Percentiles rank a stretch among this genome's conserved stretches.
phyloP scores from a whole-genome alignment of 2,329 filamentous ascomycete species.

The Exophiala mesophila region DNA sequence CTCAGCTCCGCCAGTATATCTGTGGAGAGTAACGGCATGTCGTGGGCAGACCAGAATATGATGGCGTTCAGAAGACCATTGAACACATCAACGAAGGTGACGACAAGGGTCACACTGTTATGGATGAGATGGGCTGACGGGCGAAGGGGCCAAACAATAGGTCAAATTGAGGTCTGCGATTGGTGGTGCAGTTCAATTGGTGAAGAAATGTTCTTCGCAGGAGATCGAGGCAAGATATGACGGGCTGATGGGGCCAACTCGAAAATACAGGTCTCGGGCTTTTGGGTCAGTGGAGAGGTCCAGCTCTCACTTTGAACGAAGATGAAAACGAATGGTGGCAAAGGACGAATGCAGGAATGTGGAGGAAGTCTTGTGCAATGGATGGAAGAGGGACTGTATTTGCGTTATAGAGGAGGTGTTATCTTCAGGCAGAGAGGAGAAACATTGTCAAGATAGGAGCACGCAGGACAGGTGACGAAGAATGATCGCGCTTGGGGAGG shows the following conservation, averaged over 20 bases:
- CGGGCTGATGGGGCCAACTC: slow-evolving; percentile 9
- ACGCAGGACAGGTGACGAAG: slow-evolving; percentile 11
- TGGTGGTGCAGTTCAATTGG: slow-evolving; percentile 16
- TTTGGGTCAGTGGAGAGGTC: slow-evolving; percentile 12
- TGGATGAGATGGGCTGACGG: not conserved
- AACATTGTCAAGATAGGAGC: not conserved
- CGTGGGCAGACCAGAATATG: not conserved
- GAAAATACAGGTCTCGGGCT: slow-evolving; percentile 7
- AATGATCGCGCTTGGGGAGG: slow-evolving; percentile 13
- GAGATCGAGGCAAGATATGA: slow-evolving; percentile 6
- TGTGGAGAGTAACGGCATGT: slow-evolving; percentile 9
- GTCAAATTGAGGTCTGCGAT: slow-evolving; percentile 5
- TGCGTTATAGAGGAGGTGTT: slow-evolving; percentile 20
- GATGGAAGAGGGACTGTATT: slow-evolving; percentile 6
- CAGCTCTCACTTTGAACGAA: slow-evolving; percentile 18
- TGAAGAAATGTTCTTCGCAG: slow-evolving; percentile 3
- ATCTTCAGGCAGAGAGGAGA: slow-evolving; percentile 1
- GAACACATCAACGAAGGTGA: not conserved
- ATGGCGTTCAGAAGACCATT: not conserved
- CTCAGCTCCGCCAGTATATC: slow-evolving; percentile 14
- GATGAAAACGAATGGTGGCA: slow-evolving; percentile 18
- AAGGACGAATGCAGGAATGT: slow-evolving; percentile 12
- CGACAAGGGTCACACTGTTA: not conserved
- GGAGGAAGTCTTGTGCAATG: slow-evolving; percentile 6
- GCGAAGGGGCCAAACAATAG: not conserved